phyloP scores from a whole-genome alignment of 2,329 filamentous ascomycete species.

The Talaromyces sp. region DNA sequence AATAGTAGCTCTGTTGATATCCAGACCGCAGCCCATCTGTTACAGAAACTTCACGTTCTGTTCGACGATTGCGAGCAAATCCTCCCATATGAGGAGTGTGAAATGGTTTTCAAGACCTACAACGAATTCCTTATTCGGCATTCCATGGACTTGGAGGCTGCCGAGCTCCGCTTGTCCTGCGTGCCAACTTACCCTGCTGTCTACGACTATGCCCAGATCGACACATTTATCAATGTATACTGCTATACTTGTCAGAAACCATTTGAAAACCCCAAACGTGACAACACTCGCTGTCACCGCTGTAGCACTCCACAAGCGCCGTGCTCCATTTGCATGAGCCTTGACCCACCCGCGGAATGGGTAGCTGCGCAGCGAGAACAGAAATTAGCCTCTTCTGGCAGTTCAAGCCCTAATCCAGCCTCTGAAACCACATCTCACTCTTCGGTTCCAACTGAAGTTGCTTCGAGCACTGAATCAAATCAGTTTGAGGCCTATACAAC shows the following conservation, averaged over 20 bases:
- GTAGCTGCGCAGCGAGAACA: conserved; percentile 28
- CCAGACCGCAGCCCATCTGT: conserved; percentile 45
- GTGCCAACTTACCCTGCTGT: conserved; percentile 60
- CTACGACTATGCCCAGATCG: conserved; percentile 59
- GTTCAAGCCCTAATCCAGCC: conserved; percentile 16
- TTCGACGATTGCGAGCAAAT: conserved; percentile 42
- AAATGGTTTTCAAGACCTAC: conserved; percentile 59
- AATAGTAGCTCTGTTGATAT: conserved; percentile 40
- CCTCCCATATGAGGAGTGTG: conserved; percentile 51
- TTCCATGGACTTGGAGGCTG: conserved; percentile 52
- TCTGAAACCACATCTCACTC: conserved; percentile 40
- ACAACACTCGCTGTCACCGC: conserved; percentile 55
- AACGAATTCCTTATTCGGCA: conserved; percentile 57
- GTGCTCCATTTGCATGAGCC: conserved; percentile 46
- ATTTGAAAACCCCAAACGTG: conserved; percentile 53
- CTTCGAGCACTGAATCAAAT: conserved; percentile 30
- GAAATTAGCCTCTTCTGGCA: conserved; percentile 10
- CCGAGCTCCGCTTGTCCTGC: conserved; percentile 58
- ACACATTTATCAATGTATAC: conserved; percentile 57
- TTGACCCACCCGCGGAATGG: conserved; percentile 46
- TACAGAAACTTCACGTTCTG: conserved; percentile 44
- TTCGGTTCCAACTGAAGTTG: conserved; percentile 37
- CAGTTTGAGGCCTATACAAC: conserved; percentile 28
- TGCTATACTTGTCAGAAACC: conserved; percentile 61
- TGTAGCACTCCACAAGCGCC: conserved; percentile 47